Conservation (phyloP, 2,329 filamentous ascomycete species). For the Zymoseptoria pseudotritici region DNA sequence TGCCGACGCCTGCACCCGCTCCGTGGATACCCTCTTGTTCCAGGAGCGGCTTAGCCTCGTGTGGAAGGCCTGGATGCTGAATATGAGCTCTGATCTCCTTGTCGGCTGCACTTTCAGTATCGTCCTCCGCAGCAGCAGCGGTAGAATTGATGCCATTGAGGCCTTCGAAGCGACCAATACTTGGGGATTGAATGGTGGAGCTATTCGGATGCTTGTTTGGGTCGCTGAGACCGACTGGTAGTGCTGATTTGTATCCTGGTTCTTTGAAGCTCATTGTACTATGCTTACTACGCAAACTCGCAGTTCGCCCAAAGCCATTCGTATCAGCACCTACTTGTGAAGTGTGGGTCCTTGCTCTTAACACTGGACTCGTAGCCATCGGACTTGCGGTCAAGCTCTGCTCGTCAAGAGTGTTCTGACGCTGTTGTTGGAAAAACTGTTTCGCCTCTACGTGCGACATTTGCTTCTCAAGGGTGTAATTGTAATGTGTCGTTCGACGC, state of each 20-base stretch:
- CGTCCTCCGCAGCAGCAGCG: conserved; percentile 10
- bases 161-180: conserved; percentile 24
- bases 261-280: conserved; percentile 22
- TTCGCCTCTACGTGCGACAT: conserved; percentile 93
- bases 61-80: conserved; percentile 45
- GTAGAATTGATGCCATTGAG: conserved; percentile 8
- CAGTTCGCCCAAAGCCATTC: conserved; percentile 32
- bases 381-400: conserved; percentile 27
- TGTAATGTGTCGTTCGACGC: conserved; percentile 78
- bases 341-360: conserved; percentile 39
- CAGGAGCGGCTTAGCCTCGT: conserved; percentile 50
- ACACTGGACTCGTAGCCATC: conserved; percentile 28
- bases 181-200: conserved; percentile 25
- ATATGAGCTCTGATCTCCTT: conserved; percentile 42
- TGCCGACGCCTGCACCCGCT: conserved; percentile 50
- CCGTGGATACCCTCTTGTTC: conserved; percentile 51
- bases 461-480: conserved; percentile 86
- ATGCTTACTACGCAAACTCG: conserved; percentile 37
- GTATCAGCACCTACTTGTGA: conserved; percentile 33
- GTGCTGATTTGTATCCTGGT: conserved; percentile 25
- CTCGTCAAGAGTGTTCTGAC: conserved; percentile 50
- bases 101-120: conserved; percentile 39
- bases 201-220: conserved; percentile 25
- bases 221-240: conserved; percentile 30
- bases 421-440: conserved; percentile 87